These are phyloP conservation scores for Aspergillus glaucus DNA, from an alignment of 2,329 filamentous ascomycete genomes.

Conservation along the genomic window DNA sequence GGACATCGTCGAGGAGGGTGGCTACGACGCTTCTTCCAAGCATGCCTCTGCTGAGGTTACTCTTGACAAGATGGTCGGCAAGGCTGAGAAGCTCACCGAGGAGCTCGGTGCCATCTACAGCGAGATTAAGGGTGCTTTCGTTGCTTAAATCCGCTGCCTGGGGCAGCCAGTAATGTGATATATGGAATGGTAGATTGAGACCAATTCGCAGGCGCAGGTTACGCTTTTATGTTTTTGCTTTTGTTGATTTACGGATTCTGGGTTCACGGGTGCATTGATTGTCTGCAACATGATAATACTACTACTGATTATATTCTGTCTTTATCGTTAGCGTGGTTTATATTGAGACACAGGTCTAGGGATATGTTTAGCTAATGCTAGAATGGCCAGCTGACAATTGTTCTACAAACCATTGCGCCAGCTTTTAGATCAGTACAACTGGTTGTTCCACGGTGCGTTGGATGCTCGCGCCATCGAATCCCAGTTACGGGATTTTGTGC, in stretches of 20 bases:
- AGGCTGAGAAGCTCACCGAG: constrained; percentile 41
- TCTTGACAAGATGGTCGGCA: constrained; percentile 39
- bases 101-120: constrained; percentile 45
- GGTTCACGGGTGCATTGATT: constrained; percentile 14
- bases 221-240: constrained; percentile 14
- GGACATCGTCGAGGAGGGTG: constrained; percentile 67
- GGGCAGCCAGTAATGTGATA: constrained; percentile 2
- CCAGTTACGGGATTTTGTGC: too few relatives aligned
- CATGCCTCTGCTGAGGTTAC: constrained; percentile 28
- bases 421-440: not conserved
- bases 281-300: constrained; percentile 14
- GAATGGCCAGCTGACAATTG: constrained; percentile 1
- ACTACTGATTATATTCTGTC: constrained; percentile 13
- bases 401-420: constrained; percentile 2
- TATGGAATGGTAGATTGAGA: constrained; percentile 16
- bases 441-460: too few relatives aligned
- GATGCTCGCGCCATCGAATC: too few relatives aligned
- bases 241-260: constrained; percentile 7
- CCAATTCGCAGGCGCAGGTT: constrained; percentile 23
- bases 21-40: constrained; percentile 52
- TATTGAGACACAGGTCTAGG: constrained; percentile 20
- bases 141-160: constrained; percentile 38
- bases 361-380: constrained; percentile 2
- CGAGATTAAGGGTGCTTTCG: constrained; percentile 35
- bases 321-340: constrained; percentile 19